Percentiles rank a stretch among this genome's conserved stretches.
Evolutionary conservation across 108 stramenopile species (phyloP).

Genomic region (Chaetoceros tenuissimus): DNA sequence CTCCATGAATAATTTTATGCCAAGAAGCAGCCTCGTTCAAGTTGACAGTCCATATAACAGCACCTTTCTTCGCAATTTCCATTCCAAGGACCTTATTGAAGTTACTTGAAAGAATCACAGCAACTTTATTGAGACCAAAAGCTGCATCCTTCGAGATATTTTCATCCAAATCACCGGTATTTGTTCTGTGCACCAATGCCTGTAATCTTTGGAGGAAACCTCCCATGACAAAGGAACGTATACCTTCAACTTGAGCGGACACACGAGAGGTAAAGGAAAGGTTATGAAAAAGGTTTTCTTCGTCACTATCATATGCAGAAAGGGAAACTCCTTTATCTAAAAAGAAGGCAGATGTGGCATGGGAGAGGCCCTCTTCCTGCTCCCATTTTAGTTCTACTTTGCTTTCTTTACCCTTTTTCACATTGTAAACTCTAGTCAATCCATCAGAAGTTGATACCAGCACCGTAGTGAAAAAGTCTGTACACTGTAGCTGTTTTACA

Average conservation of each 20-base stretch:
- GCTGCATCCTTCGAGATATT: conserved; percentile 14
- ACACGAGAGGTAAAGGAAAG: conserved; percentile 46
- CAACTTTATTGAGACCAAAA: conserved; percentile 81
- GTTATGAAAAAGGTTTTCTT: conserved; percentile 36
- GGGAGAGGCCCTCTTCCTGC: conserved; percentile 61
- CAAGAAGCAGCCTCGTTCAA: conserved; percentile 40
- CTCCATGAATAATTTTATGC: conserved; percentile 76
- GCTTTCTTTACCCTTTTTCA: conserved; percentile 11
- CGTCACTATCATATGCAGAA: conserved; percentile 26
- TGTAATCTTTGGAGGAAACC: conserved; percentile 18
- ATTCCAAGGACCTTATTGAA: conserved; percentile 57
- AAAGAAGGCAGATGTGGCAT: conserved; percentile 48
- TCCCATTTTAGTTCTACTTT: conserved; percentile 43
- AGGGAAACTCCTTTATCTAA: conserved; percentile 68
- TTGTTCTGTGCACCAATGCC: conserved; percentile 15
- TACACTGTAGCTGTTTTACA: conserved; percentile 37
- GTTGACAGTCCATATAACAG: conserved; percentile 45
- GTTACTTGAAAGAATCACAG: conserved; percentile 50
- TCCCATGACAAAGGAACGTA: conserved; percentile 19
- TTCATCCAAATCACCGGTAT: conserved; percentile 29
- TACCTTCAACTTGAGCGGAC: conserved; percentile 36
- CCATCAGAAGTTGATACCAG: conserved; percentile 42
- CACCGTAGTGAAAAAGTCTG: conserved; percentile 17
- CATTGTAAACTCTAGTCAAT: conserved; percentile 27
- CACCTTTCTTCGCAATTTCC: conserved; percentile 39